Conservation (phyloP, 768 basidiomycete species). For the Cystofilobasidium ferigula region DNA sequence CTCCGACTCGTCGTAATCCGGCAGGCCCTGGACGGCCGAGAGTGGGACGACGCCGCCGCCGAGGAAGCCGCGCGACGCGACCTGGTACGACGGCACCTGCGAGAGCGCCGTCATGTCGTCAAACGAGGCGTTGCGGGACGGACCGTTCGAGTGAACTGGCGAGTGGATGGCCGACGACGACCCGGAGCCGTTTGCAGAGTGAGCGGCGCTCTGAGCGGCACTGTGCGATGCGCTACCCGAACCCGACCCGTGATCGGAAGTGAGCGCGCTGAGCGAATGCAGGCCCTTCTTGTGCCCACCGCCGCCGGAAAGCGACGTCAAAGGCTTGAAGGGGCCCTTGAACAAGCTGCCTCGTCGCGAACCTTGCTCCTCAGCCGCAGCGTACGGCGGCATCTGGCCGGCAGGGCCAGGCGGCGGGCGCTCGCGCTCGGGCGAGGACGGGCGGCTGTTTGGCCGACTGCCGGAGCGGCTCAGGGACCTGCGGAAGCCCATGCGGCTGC, state of each 20-base stretch:
- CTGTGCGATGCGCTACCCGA: not conserved
- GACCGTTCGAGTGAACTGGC: not conserved
- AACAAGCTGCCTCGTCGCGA: conserved; percentile 35
- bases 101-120: conserved; percentile 44
- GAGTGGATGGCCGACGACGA: conserved; percentile 1
- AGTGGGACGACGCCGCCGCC: conserved; percentile 80
- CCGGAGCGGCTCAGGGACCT: conserved; percentile 37
- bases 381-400: conserved; percentile 33
- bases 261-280: not conserved
- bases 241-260: not conserved
- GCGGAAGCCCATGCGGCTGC: conserved; percentile 27
- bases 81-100: conserved; percentile 71
- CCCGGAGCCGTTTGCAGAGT: not conserved
- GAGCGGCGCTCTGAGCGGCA: not conserved
- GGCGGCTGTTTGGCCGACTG: conserved; percentile 42
- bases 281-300: conserved; percentile 15
- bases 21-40: conserved; percentile 61
- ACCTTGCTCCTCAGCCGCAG: conserved; percentile 36
- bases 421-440: conserved; percentile 52
- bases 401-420: conserved; percentile 29
- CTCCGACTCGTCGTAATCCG: conserved; percentile 71
- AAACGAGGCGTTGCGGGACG: conserved; percentile 28
- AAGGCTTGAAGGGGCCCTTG: conserved; percentile 30
- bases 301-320: conserved; percentile 30
- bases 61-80: conserved; percentile 75